These are phyloP conservation scores for Moesziomyces parantarcticus DNA, from an alignment of 1,284 basidiomycete genomes.

Conservation along the genomic window DNA sequence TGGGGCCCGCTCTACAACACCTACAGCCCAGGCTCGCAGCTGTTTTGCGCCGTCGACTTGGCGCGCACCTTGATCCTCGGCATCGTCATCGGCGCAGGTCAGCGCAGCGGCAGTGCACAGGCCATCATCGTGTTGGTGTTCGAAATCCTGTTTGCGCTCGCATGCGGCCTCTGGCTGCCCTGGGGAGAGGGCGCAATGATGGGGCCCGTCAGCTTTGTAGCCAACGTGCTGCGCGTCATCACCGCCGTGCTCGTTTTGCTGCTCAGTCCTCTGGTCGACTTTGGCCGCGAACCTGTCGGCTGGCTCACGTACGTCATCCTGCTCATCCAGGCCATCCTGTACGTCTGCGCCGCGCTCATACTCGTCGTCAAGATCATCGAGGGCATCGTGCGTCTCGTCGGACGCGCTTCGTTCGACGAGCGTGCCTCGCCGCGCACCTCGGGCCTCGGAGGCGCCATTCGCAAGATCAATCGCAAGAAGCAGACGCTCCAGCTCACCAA, in stretches of 20 bases:
- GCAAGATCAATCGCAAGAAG: slow-evolving; percentile 48
- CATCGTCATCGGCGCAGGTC: slow-evolving; percentile 86
- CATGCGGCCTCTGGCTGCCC: slow-evolving; percentile 77
- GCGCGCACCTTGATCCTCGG: slow-evolving; percentile 82
- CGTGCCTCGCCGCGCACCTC: slow-evolving; percentile 42
- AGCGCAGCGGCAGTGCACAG: slow-evolving; percentile 88
- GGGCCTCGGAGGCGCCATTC: slow-evolving; percentile 56
- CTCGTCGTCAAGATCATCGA: slow-evolving; percentile 86
- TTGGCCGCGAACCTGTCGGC: slow-evolving; percentile 68
- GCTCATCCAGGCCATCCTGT: slow-evolving; percentile 84
- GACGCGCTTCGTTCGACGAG: slow-evolving; percentile 84
- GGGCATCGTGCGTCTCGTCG: slow-evolving; percentile 80
- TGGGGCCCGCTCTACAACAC: slow-evolving; percentile 95
- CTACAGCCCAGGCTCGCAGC: slow-evolving; percentile 88
- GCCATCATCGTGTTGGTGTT: slow-evolving; percentile 78
- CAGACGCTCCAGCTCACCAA: slow-evolving; percentile 50
- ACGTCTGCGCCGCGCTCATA: slow-evolving; percentile 82
- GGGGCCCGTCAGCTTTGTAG: slow-evolving; percentile 90
- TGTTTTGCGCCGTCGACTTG: slow-evolving; percentile 85
- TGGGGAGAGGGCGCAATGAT: slow-evolving; percentile 96
- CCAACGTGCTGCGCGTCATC: slow-evolving; percentile 88
- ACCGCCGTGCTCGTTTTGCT: slow-evolving; percentile 89
- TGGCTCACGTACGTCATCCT: slow-evolving; percentile 95
- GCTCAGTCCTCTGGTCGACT: slow-evolving; percentile 80
- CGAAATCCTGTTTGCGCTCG: slow-evolving; percentile 68